phyloP scores from a whole-genome alignment of 1,284 basidiomycete genomes.

The Ceratobasidium theobromae region DNA sequence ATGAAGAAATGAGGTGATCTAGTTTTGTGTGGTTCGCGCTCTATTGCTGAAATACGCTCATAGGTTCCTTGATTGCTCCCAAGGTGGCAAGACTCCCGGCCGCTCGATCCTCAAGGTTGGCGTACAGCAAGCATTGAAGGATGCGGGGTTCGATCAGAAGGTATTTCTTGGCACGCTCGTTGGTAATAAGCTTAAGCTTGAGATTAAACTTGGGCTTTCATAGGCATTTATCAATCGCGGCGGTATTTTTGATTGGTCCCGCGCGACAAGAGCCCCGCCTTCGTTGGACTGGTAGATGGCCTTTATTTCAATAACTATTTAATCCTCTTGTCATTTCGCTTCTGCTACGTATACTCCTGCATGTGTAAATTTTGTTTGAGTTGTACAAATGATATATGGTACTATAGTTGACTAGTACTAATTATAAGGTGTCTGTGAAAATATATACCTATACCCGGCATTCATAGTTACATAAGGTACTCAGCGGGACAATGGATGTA shows the following conservation, averaged over 20 bases:
- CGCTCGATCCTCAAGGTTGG: slow-evolving; percentile 46
- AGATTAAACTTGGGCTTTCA: not conserved
- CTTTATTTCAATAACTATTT: too few species aligned
- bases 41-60: not conserved
- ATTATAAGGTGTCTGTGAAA: too few species aligned
- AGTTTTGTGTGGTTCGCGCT: not conserved
- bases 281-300: slow-evolving; percentile 12
- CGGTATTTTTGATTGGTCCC: slow-evolving; percentile 45
- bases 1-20: slow-evolving; percentile 45
- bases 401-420: too few species aligned
- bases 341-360: too few species aligned
- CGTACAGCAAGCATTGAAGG: slow-evolving; percentile 44
- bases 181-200: not conserved
- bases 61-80: slow-evolving; percentile 44
- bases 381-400: too few species aligned
- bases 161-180: slow-evolving; percentile 4
- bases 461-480: too few species aligned
- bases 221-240: slow-evolving; percentile 43
- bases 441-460: too few species aligned
- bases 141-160: slow-evolving; percentile 45
- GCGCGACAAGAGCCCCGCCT: slow-evolving; percentile 22
- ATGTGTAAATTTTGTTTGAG: too few species aligned
- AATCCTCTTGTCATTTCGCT: too few species aligned
- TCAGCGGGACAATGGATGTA: too few species aligned
- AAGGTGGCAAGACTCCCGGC: slow-evolving; percentile 43